Evolutionary conservation across 2,329 filamentous ascomycete species (phyloP), one percentile per base, ranked within the genome.

Genomic region (Triangularia verruculosa): DNA sequence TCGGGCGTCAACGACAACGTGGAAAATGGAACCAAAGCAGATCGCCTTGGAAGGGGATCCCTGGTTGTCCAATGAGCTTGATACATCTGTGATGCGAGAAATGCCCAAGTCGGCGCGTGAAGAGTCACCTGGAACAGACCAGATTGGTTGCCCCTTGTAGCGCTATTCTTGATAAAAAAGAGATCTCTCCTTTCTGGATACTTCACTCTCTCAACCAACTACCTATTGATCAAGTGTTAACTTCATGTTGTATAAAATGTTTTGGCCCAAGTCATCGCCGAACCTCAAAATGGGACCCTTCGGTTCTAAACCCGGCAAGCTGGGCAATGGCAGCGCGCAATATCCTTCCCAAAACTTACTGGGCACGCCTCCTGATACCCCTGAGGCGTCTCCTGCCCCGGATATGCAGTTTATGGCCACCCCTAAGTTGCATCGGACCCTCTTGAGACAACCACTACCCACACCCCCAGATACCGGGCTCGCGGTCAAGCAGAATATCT

Each of bases 1-100:
- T 59, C 17, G 57, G 57, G 57, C 57, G 24, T 59, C 34, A 59
- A 59, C 47, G 25, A 52, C 39, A 52, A 51, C 57, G 56, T 58
- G 22, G 22, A 43, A 58, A 58, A 25, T 28, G 22, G 52, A 25
- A 13, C 22, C 22, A 25, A 54, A 25, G 52, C 22, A 28, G 22
- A 3, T 17, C 24, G 27, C 54, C 25, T 28, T 28, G 54, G 28
- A 20, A 34, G 6, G 43, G 32, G 17, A 12, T 15, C 28, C 32
- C 27, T 47, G 56, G 20, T 58, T 25, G 17, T 59, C 57, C 57
- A 59, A 59, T 59, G 25, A 52, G 34, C 20, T 15, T 59, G 39
- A 17, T 52, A 51, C 57, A 59, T 47, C 39, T 59, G 57, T 52
- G 22, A n/a, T 27, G 57, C n/a, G 27, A 59, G 57, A 59, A 52